These are phyloP conservation scores for Dactylonectria macrodidyma DNA, from an alignment of 2,329 filamentous ascomycete species.

Conservation along the genomic window DNA sequence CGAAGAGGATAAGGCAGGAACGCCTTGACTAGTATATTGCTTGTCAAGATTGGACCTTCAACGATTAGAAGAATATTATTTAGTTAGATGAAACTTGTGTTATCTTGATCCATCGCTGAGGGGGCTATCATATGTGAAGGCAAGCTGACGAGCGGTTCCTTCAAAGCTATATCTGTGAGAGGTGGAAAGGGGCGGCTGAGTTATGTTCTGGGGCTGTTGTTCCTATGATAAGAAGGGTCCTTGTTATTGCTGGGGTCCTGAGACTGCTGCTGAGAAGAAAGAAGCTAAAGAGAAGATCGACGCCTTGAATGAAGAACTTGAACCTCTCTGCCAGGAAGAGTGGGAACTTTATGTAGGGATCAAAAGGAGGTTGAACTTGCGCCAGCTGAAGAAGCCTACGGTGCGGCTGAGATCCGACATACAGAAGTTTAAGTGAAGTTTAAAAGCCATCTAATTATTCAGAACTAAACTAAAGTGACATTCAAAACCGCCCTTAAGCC, in stretches of 20 bases:
- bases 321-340: conserved; percentile 1
- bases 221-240: conserved; percentile 38
- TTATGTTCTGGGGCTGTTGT: conserved; percentile 42
- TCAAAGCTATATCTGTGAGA: conserved; percentile 33
- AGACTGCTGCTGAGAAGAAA: conserved; percentile 11
- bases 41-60: conserved; percentile 21
- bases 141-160: conserved; percentile 25
- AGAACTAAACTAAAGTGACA: no score
- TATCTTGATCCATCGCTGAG: conserved; percentile 19
- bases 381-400: no score
- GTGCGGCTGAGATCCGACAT: no score
- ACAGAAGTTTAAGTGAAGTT: no score
- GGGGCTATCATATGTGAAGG: conserved; percentile 31
- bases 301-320: conserved; percentile 35
- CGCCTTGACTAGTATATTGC: conserved; percentile 7
- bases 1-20: background rate
- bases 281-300: conserved; percentile 11
- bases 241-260: conserved; percentile 34
- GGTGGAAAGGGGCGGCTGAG: conserved; percentile 35
- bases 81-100: conserved; percentile 36
- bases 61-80: conserved; percentile 37
- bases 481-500: no score
- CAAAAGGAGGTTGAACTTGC: no score
- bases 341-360: no score
- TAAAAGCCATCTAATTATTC: no score